These are phyloP conservation scores for Myxozyma geophila DNA, from an alignment of 805 yeast species.

Conservation along the genomic window DNA sequence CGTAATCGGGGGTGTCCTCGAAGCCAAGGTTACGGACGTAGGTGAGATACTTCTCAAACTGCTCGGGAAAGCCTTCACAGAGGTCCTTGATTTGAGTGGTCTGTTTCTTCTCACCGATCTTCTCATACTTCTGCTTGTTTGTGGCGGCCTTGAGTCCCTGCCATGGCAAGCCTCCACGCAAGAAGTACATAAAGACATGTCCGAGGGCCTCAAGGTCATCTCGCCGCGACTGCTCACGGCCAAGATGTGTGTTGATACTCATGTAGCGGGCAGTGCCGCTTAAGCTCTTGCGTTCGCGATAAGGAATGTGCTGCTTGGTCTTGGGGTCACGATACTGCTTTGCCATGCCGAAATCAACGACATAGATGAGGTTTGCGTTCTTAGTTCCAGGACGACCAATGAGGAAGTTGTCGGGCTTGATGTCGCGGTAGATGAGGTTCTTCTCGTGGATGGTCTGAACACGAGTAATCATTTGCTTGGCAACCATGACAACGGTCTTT, in stretches of 20 bases:
- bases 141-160: constrained; percentile 98
- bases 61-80: constrained; percentile 87
- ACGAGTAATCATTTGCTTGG: constrained; percentile 86
- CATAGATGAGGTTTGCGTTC: constrained; percentile 81
- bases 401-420: constrained; percentile 95
- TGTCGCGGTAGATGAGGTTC: constrained; percentile 92
- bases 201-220: constrained; percentile 97
- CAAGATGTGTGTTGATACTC: constrained; percentile 96
- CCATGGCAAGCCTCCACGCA: constrained; percentile 96
- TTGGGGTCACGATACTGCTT: constrained; percentile 96
- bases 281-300: constrained; percentile 91
- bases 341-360: constrained; percentile 99
- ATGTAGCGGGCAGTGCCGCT: constrained; percentile 99
- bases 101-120: constrained; percentile 95
- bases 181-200: constrained; percentile 92
- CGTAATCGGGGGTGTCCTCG: constrained; percentile 94
- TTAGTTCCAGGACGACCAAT: constrained; percentile 87
- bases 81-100: constrained; percentile 83
- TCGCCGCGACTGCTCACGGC: constrained; percentile 94
- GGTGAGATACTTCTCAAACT: constrained; percentile 88
- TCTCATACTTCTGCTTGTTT: constrained; percentile 95
- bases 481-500: constrained; percentile 90
- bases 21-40: constrained; percentile 86
- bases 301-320: constrained; percentile 93
- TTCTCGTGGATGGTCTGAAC: constrained; percentile 87